phyloP scores from a whole-genome alignment of 768 basidiomycete species.

The Calocera cornea region DNA sequence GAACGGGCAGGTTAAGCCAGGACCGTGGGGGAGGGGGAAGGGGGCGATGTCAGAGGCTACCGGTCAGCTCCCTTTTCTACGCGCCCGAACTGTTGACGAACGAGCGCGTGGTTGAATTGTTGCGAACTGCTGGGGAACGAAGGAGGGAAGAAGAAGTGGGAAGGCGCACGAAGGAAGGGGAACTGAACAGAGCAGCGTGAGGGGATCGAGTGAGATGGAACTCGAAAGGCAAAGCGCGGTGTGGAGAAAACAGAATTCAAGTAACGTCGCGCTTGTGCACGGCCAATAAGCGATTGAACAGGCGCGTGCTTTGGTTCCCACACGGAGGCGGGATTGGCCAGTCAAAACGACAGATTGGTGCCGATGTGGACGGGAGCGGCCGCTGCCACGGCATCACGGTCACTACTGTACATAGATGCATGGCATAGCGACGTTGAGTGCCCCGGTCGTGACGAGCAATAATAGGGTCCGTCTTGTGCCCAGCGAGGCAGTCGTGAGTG shows the following conservation, averaged over 20 bases:
- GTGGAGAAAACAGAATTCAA: slow-evolving; percentile 1
- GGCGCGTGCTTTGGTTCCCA: neutral
- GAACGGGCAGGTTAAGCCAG: neutral
- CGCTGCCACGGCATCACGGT: neutral
- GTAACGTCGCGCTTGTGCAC: neutral
- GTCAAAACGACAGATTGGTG: neutral
- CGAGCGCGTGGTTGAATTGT: neutral
- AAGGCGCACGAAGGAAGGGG: neutral
- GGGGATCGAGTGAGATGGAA: neutral
- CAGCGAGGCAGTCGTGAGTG: neutral
- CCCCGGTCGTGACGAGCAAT: neutral
- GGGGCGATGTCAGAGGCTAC: neutral
- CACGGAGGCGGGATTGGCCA: neutral
- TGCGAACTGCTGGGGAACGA: neutral
- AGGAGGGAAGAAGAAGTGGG: neutral
- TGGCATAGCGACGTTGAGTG: too few relatives aligned
- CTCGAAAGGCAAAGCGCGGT: neutral
- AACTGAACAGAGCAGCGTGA: neutral
- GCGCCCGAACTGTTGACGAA: neutral
- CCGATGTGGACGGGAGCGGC: neutral
- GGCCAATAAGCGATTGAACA: neutral
- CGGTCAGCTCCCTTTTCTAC: neutral
- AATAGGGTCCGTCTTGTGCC: neutral
- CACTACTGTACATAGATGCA: neutral
- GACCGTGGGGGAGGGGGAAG: neutral